These are phyloP conservation scores for Pseudopyricularia javanii DNA, from an alignment of 2,329 filamentous ascomycete genomes.

Conservation along the genomic window DNA sequence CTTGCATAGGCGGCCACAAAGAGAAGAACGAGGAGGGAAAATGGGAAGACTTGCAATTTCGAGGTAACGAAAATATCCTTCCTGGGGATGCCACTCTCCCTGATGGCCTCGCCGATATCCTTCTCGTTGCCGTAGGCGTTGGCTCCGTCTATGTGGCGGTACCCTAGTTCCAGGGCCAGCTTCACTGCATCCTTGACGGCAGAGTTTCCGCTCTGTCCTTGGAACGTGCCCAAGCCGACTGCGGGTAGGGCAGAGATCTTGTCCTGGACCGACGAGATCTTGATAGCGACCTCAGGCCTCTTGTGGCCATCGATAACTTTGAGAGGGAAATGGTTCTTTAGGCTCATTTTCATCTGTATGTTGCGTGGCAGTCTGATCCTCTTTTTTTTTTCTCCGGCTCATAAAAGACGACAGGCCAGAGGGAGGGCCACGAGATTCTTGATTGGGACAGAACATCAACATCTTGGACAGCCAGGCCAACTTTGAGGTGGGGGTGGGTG, in stretches of 20 bases:
- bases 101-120: constrained; percentile 46
- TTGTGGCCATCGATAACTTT: neutral
- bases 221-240: neutral
- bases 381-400: no score
- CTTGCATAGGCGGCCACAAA: no score
- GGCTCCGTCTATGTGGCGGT: constrained; percentile 46
- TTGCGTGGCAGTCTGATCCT: no score
- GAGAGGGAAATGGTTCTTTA: neutral
- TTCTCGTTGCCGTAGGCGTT: constrained; percentile 53
- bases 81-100: constrained; percentile 36
- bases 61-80: constrained; percentile 44
- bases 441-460: no score
- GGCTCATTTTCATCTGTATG: no score
- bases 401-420: no score
- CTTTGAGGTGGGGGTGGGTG: no score
- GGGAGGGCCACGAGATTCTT: no score
- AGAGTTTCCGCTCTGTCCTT: neutral
- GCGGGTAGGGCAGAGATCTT: no score
- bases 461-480: no score
- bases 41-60: neutral
- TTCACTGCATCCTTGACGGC: neutral
- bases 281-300: no score
- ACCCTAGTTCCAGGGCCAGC: constrained; percentile 19
- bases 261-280: no score
- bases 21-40: neutral